A percentile compares a stretch with the other conserved stretches of the same genome.
Evolutionary conservation across 805 yeast species (phyloP).

Genomic region (Zygosaccharomyces kombuchaensis): DNA sequence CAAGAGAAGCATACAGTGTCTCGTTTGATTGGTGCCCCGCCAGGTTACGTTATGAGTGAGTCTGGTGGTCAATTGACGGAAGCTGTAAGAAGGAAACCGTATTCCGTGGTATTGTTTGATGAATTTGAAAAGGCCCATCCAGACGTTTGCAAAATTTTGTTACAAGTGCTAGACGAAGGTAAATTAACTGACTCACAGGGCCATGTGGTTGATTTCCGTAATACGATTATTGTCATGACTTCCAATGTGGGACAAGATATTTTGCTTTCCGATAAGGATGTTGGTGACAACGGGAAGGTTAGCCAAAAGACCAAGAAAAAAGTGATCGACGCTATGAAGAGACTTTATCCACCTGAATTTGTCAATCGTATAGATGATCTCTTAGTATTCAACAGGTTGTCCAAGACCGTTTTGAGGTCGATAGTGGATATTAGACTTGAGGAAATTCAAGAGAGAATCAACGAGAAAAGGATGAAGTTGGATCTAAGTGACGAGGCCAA

Average conservation of each 20-base stretch:
- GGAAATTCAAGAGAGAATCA: slow-evolving; percentile 76
- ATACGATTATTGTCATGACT: slow-evolving; percentile 94
- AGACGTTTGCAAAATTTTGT: slow-evolving; percentile 82
- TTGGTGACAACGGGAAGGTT: slow-evolving; percentile 56
- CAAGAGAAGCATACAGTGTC: slow-evolving; percentile 92
- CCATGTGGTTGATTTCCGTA: slow-evolving; percentile 86
- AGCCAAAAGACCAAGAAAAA: slow-evolving; percentile 47
- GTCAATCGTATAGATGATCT: slow-evolving; percentile 91
- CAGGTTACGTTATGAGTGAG: slow-evolving; percentile 96
- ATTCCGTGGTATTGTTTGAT: slow-evolving; percentile 86
- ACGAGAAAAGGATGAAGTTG: slow-evolving; percentile 69
- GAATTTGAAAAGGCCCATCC: slow-evolving; percentile 97
- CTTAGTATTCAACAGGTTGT: slow-evolving; percentile 86
- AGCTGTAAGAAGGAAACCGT: slow-evolving; percentile 92
- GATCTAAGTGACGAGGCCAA: slow-evolving; percentile 60
- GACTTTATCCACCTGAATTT: slow-evolving; percentile 88
- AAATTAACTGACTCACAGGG: slow-evolving; percentile 93
- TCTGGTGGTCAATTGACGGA: slow-evolving; percentile 92
- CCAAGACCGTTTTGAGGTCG: slow-evolving; percentile 65
- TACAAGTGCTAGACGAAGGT: slow-evolving; percentile 95
- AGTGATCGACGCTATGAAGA: slow-evolving; percentile 66
- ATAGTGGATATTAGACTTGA: slow-evolving; percentile 81
- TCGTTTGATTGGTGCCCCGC: slow-evolving; percentile 94
- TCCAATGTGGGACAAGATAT: slow-evolving; percentile 94
- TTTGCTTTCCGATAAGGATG: slow-evolving; percentile 56